phyloP scores from a whole-genome alignment of 768 basidiomycete genomes.

The Lactifluus rugatus region DNA sequence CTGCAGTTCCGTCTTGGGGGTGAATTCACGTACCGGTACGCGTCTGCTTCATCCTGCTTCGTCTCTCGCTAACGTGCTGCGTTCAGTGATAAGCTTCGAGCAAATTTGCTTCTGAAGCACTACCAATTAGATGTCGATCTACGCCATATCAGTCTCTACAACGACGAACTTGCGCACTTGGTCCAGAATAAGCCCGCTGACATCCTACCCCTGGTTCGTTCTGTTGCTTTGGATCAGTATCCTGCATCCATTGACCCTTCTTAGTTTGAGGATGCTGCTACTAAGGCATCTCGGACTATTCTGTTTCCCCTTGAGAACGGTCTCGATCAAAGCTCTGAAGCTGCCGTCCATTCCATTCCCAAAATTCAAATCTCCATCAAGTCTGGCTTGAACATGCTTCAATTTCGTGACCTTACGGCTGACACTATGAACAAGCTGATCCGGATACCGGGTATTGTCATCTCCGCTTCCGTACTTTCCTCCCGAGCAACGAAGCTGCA shows the following conservation, averaged over 20 bases:
- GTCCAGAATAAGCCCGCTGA: conserved; percentile 88
- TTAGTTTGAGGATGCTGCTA: conserved; percentile 88
- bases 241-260: background rate
- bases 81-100: conserved; percentile 76
- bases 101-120: conserved; percentile 82
- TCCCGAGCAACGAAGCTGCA: conserved; percentile 88
- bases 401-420: conserved; percentile 89
- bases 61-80: background rate
- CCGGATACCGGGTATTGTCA: conserved; percentile 95
- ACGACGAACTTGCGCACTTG: conserved; percentile 87
- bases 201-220: conserved; percentile 70
- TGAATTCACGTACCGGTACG: conserved; percentile 85
- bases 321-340: conserved; percentile 36
- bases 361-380: conserved; percentile 81
- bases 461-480: conserved; percentile 88
- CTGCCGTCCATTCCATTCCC: conserved; percentile 36
- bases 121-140: conserved; percentile 53
- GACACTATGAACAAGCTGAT: conserved; percentile 94
- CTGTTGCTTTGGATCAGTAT: background rate
- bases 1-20: conserved; percentile 81
- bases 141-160: conserved; percentile 51
- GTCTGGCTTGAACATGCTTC: conserved; percentile 87
- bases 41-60: background rate
- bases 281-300: conserved; percentile 73
- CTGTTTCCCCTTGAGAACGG: conserved; percentile 67